These are phyloP conservation scores for Starmerella etchellsii DNA, from an alignment of 805 yeast species.

Conservation along the genomic window DNA sequence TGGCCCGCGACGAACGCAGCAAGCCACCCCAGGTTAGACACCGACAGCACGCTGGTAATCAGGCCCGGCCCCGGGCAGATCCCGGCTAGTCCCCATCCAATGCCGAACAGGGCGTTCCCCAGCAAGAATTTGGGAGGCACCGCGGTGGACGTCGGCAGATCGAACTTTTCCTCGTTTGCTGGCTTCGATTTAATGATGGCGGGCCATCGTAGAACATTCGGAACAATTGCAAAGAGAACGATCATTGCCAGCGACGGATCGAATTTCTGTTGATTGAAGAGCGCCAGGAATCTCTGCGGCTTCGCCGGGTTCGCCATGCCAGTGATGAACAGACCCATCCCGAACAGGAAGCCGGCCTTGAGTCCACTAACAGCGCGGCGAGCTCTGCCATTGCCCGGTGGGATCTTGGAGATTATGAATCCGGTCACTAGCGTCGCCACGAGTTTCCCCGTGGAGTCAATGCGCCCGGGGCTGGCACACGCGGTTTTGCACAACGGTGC, in stretches of 20 bases:
- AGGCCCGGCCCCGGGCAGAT: constrained; percentile 45
- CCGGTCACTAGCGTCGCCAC: background rate
- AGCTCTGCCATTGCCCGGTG: background rate
- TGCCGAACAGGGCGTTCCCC: constrained; percentile 37
- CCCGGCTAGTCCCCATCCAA: constrained; percentile 43
- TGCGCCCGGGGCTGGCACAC: background rate
- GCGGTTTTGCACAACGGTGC: constrained; percentile 6
- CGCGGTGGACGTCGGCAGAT: constrained; percentile 21
- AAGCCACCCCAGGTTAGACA: constrained; percentile 7
- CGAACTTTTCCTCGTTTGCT: constrained; percentile 8
- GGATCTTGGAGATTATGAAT: constrained; percentile 1
- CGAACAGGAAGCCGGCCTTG: constrained; percentile 30
- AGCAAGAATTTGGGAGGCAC: constrained; percentile 27
- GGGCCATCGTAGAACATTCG: constrained; percentile 28
- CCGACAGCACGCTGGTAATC: constrained; percentile 18
- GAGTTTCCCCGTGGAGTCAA: background rate
- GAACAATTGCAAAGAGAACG: constrained; percentile 33
- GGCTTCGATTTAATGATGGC: background rate
- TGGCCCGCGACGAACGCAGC: constrained; percentile 2
- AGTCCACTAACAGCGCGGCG: constrained; percentile 1
- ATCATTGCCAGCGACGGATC: constrained; percentile 40
- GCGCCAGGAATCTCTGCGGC: constrained; percentile 36
- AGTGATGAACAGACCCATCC: constrained; percentile 35
- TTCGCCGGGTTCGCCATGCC: constrained; percentile 37
- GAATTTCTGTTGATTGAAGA: constrained; percentile 29